Percentiles rank a stretch among this genome's conserved stretches.
These are phyloP conservation scores for Tuber brumale DNA, from an alignment of 495 filamentous ascomycete genomes.

Conservation along the genomic window DNA sequence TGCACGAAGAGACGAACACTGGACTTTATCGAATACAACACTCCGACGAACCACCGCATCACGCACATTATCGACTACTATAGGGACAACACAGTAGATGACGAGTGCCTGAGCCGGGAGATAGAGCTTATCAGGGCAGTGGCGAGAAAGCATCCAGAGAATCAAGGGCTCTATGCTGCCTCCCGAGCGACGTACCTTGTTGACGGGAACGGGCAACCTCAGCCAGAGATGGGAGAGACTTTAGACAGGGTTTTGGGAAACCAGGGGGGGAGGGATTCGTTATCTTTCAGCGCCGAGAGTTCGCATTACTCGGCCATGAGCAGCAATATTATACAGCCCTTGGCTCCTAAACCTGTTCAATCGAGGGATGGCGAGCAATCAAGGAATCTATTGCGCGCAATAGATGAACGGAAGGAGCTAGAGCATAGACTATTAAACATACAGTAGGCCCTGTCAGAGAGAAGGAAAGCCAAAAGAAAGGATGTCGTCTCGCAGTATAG, in stretches of 20 bases:
- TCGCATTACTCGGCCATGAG: constrained; percentile 5
- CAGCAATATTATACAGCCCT: constrained; percentile 12
- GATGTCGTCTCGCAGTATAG: neutral
- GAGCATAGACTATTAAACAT: constrained; percentile 14
- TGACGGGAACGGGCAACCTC: constrained; percentile 13
- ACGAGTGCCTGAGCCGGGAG: constrained; percentile 7
- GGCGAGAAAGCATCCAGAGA: constrained; percentile 19
- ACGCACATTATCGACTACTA: constrained; percentile 24
- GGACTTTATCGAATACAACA: constrained; percentile 13
- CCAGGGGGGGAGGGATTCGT: neutral
- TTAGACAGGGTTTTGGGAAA: constrained; percentile 14
- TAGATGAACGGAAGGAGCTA: constrained; percentile 18
- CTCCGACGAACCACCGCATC: constrained; percentile 10
- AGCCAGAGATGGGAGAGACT: constrained; percentile 12
- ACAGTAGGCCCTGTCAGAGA: constrained; percentile 11
- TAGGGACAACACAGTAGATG: constrained; percentile 15
- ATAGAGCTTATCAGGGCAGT: constrained; percentile 17
- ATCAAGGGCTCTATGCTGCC: constrained; percentile 13
- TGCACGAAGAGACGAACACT: constrained; percentile 9
- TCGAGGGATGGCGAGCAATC: constrained; percentile 14
- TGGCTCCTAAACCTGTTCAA: constrained; percentile 13
- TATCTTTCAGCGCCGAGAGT: constrained; percentile 8
- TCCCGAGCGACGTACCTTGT: constrained; percentile 11
- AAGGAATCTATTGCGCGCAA: constrained; percentile 13
- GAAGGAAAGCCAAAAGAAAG: constrained; percentile 13